Conservation (phyloP, 108 stramenopile species). For the Fistulifera solaris region DNA sequence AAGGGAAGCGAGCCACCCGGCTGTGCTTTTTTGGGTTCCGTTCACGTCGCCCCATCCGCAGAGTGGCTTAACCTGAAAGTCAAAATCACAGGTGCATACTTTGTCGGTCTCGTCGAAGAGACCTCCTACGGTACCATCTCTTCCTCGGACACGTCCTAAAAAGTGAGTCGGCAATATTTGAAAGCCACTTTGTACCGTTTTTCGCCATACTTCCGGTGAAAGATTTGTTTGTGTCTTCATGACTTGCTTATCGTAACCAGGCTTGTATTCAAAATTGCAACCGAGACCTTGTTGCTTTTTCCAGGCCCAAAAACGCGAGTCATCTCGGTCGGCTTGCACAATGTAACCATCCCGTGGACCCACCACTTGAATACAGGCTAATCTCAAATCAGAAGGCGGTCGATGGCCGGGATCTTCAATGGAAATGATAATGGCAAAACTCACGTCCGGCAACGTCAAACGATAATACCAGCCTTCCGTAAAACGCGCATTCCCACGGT, state of each 20-base stretch:
- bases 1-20: slow-evolving; percentile 29
- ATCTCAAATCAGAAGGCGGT: slow-evolving; percentile 28
- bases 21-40: slow-evolving; percentile 56
- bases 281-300: slow-evolving; percentile 59
- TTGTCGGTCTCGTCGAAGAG: slow-evolving; percentile 34
- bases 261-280: slow-evolving; percentile 55
- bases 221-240: neutral
- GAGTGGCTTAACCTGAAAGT: slow-evolving; percentile 43
- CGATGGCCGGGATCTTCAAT: slow-evolving; percentile 68
- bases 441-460: slow-evolving; percentile 55
- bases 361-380: slow-evolving; percentile 67
- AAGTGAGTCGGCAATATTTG: slow-evolving; percentile 59
- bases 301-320: slow-evolving; percentile 75
- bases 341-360: slow-evolving; percentile 75
- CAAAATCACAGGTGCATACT: slow-evolving; percentile 43
- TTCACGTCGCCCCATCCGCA: slow-evolving; percentile 50
- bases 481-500: slow-evolving; percentile 34
- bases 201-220: slow-evolving; percentile 35
- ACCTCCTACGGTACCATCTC: slow-evolving; percentile 64
- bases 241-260: slow-evolving; percentile 4
- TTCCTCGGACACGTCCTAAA: slow-evolving; percentile 50
- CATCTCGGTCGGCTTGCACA: slow-evolving; percentile 60
- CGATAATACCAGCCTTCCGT: slow-evolving; percentile 90
- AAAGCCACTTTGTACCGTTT: slow-evolving; percentile 58
- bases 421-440: slow-evolving; percentile 74